A percentile compares a stretch with the other conserved stretches of the same genome.
Evolutionary conservation across 177 flowering plant species (phyloP).

Genomic region (Vitis hybrid): DNA sequence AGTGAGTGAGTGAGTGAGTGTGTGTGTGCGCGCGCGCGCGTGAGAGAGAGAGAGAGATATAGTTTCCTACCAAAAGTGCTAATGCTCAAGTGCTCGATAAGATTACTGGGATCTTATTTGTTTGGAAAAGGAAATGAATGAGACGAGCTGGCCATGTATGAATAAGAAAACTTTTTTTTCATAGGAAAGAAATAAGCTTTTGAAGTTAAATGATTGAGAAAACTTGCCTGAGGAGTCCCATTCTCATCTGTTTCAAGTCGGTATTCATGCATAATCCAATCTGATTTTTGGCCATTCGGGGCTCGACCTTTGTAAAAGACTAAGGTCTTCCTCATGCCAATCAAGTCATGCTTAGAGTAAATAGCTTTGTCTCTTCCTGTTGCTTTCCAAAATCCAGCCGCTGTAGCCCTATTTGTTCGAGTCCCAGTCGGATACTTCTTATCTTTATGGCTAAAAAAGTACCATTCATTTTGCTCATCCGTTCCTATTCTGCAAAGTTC

Average conservation of each 20-base stretch:
- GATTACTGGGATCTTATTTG: too few species aligned
- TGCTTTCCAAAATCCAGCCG: conserved; percentile 76
- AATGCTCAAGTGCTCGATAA: too few species aligned
- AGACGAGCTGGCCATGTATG: too few species aligned
- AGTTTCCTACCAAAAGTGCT: too few species aligned
- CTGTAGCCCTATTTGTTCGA: conserved; percentile 65
- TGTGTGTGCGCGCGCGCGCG: too few species aligned
- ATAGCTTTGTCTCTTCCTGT: conserved; percentile 73
- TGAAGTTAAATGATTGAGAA: background rate
- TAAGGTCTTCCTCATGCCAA: conserved; percentile 74
- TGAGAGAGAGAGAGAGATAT: too few species aligned
- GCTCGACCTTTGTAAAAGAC: conserved; percentile 74
- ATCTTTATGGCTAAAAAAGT: conserved; percentile 72
- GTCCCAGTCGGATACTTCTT: conserved; percentile 76
- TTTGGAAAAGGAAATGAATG: too few species aligned
- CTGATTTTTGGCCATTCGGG: conserved; percentile 65
- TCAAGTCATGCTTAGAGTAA: conserved; percentile 49
- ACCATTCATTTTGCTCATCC: conserved; percentile 63
- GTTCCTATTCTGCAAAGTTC: conserved; percentile 58
- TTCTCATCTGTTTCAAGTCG: conserved; percentile 66
- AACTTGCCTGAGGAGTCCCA: conserved; percentile 54
- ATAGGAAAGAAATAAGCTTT: too few species aligned
- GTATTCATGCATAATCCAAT: conserved; percentile 77
- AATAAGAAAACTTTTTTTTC: too few species aligned
- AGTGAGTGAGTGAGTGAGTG: too few species aligned